A percentile compares a stretch with the other conserved stretches of the same genome.
Evolutionary conservation across 106 monocot genomes (phyloP).

Genomic region (Xerophyta viscosa): DNA sequence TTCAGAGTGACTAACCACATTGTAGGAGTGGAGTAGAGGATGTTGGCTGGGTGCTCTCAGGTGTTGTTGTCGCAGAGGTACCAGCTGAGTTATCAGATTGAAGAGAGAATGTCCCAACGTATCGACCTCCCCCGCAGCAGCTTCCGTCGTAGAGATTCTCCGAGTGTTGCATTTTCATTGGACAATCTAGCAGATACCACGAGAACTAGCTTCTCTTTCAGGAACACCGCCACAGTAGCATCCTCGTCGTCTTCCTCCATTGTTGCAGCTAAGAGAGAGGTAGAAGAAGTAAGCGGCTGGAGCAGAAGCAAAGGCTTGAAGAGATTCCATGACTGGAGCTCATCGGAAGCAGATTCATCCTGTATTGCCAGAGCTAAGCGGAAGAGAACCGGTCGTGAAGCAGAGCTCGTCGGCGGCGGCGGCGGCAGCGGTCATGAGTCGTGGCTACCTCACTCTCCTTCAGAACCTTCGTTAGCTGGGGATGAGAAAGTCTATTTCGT

Average conservation of each 20-base stretch:
- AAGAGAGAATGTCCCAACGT: slow-evolving; percentile 51
- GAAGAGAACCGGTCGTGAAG: slow-evolving; percentile 12
- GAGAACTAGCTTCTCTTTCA: slow-evolving; percentile 25
- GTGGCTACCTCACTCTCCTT: slow-evolving; percentile 25
- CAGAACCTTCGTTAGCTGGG: slow-evolving; percentile 2
- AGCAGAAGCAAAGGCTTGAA: slow-evolving; percentile 22
- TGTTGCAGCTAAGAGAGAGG: slow-evolving; percentile 13
- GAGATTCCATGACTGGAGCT: slow-evolving; percentile 34
- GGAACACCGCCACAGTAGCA: slow-evolving; percentile 16
- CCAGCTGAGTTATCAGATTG: slow-evolving; percentile 31
- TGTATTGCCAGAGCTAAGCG: slow-evolving; percentile 29
- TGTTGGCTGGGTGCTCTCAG: slow-evolving; percentile 65
- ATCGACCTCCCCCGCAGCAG: slow-evolving; percentile 43
- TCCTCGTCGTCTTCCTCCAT: slow-evolving; percentile 28
- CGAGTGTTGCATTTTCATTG: slow-evolving; percentile 14
- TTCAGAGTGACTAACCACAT: not conserved
- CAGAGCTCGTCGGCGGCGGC: slow-evolving; percentile 11
- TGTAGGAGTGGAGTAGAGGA: slow-evolving; percentile 26
- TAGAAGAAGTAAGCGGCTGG: not conserved
- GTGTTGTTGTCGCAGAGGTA: slow-evolving; percentile 37
- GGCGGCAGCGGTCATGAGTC: slow-evolving; percentile 8
- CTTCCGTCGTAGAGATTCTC: slow-evolving; percentile 21
- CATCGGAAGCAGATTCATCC: slow-evolving; percentile 3
- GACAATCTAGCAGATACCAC: slow-evolving; percentile 17
- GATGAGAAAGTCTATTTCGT: slow-evolving; percentile 28